phyloP scores from a whole-genome alignment of 2,329 filamentous ascomycete genomes.

The Neurospora sp. region DNA sequence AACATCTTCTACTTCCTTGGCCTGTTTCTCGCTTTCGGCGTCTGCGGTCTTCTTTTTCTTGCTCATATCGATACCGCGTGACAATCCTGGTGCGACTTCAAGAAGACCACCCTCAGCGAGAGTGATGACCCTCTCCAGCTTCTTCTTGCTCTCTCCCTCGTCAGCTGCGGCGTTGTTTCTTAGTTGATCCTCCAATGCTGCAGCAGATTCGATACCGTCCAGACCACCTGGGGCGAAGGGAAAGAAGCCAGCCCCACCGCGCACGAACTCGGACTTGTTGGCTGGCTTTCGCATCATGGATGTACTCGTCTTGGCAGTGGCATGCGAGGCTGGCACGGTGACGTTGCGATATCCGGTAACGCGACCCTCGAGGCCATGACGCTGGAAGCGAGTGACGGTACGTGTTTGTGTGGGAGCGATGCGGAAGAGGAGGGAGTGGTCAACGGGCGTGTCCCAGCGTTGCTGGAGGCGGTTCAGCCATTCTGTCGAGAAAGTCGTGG shows the following conservation, averaged over 20 bases:
- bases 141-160: conserved; percentile 36
- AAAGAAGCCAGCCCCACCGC: conserved; percentile 86
- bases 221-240: conserved; percentile 88
- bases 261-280: conserved; percentile 78
- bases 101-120: conserved; percentile 70
- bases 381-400: conserved; percentile 85
- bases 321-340: conserved; percentile 78
- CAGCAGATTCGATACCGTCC: conserved; percentile 75
- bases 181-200: conserved; percentile 70
- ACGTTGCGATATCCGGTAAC: conserved; percentile 93
- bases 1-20: conserved; percentile 59
- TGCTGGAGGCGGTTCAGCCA: conserved; percentile 89
- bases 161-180: conserved; percentile 35
- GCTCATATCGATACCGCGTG: conserved; percentile 63
- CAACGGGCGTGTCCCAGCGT: conserved; percentile 71
- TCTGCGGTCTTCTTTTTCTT: conserved; percentile 47
- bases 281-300: conserved; percentile 81
- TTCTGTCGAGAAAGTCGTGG: conserved; percentile 64
- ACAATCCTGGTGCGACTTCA: conserved; percentile 72
- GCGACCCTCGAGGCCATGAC: conserved; percentile 82
- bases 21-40: conserved; percentile 52
- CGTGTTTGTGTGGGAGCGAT: conserved; percentile 85
- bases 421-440: conserved; percentile 76
- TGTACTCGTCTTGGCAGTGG: conserved; percentile 90
- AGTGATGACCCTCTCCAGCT: conserved; percentile 78